Conservation (phyloP, 768 basidiomycete species). For the Lentinula boryana region DNA sequence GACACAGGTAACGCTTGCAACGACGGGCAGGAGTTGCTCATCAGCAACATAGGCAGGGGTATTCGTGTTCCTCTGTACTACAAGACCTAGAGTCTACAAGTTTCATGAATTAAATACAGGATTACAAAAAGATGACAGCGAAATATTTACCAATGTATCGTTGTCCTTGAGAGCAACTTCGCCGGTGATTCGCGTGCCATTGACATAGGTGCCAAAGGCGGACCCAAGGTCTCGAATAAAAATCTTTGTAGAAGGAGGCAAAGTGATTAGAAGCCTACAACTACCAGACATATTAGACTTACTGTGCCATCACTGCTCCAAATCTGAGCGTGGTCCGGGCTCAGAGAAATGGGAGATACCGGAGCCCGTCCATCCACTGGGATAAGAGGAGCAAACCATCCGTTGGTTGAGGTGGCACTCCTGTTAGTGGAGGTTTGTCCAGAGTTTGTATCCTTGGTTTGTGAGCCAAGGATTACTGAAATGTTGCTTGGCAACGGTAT, state of each 20-base stretch:
- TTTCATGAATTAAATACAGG: not conserved
- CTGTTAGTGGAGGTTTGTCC: conserved; percentile 11
- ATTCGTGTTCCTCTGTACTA: conserved; percentile 29
- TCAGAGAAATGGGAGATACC: conserved; percentile 35
- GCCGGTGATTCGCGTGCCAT: conserved; percentile 32
- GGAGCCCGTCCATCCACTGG: conserved; percentile 13
- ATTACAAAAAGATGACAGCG: conserved; percentile 4
- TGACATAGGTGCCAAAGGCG: conserved; percentile 43
- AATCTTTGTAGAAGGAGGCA: conserved; percentile 21
- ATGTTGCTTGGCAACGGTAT: conserved; percentile 23
- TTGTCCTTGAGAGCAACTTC: conserved; percentile 31
- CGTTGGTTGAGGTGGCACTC: conserved; percentile 26
- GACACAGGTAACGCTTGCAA: conserved; percentile 31
- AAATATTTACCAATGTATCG: conserved; percentile 35
- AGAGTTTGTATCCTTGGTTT: conserved; percentile 10
- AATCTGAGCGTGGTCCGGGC: conserved; percentile 37
- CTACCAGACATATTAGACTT: not conserved
- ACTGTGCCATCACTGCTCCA: conserved; percentile 40
- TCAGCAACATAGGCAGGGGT: conserved; percentile 34
- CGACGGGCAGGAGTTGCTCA: conserved; percentile 39
- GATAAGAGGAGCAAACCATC: conserved; percentile 32
- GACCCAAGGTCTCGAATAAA: conserved; percentile 42
- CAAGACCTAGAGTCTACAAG: conserved; percentile 33
- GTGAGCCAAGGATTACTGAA: conserved; percentile 25
- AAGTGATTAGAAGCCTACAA: no score